phyloP scores from a whole-genome alignment of 148 eudicot genomes.

The Salicornia ramosissima region DNA sequence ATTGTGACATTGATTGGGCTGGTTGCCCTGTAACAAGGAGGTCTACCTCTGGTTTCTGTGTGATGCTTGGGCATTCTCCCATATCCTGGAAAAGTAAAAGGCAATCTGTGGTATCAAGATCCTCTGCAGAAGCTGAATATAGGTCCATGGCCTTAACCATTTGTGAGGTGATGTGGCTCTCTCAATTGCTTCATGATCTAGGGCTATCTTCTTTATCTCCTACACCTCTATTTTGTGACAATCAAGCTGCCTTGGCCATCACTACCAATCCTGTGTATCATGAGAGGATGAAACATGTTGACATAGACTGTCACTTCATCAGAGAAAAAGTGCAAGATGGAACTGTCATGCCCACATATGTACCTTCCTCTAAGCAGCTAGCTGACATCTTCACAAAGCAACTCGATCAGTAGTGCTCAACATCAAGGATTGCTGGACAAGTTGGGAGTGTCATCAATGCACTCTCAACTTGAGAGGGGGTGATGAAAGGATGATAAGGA shows the following conservation, averaged over 20 bases:
- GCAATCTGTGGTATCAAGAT: not conserved
- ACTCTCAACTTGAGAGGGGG: no score
- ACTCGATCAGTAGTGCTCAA: no score
- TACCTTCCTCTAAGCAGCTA: no score
- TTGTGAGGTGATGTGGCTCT: not conserved
- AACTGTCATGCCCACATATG: no score
- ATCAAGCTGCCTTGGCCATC: not conserved
- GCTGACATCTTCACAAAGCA: no score
- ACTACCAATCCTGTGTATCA: not conserved
- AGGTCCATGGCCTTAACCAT: not conserved
- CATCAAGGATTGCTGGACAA: no score
- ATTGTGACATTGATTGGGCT: not conserved
- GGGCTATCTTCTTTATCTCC: not conserved
- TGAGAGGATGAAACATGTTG: not conserved
- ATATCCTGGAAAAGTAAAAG: not conserved
- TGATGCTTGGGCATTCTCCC: not conserved
- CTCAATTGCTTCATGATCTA: not conserved
- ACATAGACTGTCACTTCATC: not conserved
- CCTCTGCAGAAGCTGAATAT: not conserved
- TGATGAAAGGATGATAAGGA: no score
- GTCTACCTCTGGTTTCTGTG: not conserved
- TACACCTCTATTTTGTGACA: not conserved
- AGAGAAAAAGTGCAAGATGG: not conserved
- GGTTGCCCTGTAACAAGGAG: not conserved
- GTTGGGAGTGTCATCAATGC: no score